phyloP scores from a whole-genome alignment of 148 eudicot species.

The Beta vulgaris region DNA sequence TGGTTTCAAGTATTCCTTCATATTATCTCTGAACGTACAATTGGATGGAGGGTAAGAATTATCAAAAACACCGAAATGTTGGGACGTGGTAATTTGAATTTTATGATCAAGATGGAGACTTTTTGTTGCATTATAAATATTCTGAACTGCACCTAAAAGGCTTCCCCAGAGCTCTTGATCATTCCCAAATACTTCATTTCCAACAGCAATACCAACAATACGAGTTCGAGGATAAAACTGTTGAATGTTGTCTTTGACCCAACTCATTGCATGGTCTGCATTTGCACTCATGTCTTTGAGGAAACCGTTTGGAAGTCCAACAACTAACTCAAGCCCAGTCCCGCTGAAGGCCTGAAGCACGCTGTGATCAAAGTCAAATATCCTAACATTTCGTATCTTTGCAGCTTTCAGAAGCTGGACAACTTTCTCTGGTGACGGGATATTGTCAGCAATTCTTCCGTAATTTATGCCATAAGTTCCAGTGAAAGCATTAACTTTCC shows the following conservation, averaged over 20 bases:
- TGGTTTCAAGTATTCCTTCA: slow-evolving; percentile 55
- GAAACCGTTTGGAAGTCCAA: slow-evolving; percentile 61
- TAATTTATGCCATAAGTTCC: slow-evolving; percentile 74
- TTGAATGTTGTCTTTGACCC: slow-evolving; percentile 66
- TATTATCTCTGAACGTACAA: slow-evolving; percentile 43
- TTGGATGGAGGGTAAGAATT: slow-evolving; percentile 75
- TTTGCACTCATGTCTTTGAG: slow-evolving; percentile 51
- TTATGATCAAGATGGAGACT: slow-evolving; percentile 39
- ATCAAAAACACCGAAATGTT: slow-evolving; percentile 57
- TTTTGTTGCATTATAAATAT: slow-evolving; percentile 58
- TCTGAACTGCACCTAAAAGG: slow-evolving; percentile 58
- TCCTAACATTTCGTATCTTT: slow-evolving; percentile 64
- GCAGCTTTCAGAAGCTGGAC: slow-evolving; percentile 47
- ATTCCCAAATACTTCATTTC: slow-evolving; percentile 63
- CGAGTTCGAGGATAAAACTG: slow-evolving; percentile 50
- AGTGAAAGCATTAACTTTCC: slow-evolving; percentile 36
- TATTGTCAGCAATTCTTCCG: slow-evolving; percentile 68
- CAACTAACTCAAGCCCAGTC: slow-evolving; percentile 63
- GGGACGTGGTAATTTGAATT: slow-evolving; percentile 61
- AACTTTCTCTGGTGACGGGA: slow-evolving; percentile 64
- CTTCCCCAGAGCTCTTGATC: slow-evolving; percentile 44
- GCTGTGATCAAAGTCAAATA: slow-evolving; percentile 57
- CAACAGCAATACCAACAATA: slow-evolving; percentile 66
- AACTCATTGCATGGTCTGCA: slow-evolving; percentile 51
- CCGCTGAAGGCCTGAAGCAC: slow-evolving; percentile 70